Evolutionary conservation across 2,329 filamentous ascomycete genomes (phyloP), one percentile per base, ranked within the genome.

Genomic region (Clarireedia hainanense): DNA sequence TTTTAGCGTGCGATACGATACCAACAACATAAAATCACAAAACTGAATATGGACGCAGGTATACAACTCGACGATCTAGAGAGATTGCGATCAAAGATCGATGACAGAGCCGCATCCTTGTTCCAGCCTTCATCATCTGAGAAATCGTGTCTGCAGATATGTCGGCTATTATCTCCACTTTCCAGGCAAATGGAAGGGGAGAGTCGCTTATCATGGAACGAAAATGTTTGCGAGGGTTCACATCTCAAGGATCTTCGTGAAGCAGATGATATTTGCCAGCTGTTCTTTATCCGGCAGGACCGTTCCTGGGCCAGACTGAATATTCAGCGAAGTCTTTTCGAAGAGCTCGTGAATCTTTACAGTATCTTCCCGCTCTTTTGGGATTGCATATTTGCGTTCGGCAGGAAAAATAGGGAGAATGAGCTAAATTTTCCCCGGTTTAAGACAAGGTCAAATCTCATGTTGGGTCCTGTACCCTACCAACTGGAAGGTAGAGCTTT

Each of bases 371-470:
- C 57, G 37, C 46, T 34, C 2, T 60, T 64, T 24, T 64, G 62
- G 62, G 61, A 56, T 39, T 57, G 40, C n/a, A 30, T 61, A 9
- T 60, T 64, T 56, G 57, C 62, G 17, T 64, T 61, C 52, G 62
- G 62, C 1, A n/a, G 20, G 6, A 64, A 63, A 47, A 50, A 9
- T 3, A 30, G 45, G 12, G 62, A 64, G 49, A 64, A 64, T 27
- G 59, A 64, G 26, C 61, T 64, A 40, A 56, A 63, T 10, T 64
- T 64, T 43, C 62, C 62, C 2, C 27, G 53, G 1, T 60, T 60
- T 27, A 50, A 48, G 14, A 30, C n/a, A 9, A 45, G 50, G 24
- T 9, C 20, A 12, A 30, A 24, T 20, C 17, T 20, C 12, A 27
- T 7, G 6, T 10, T 6, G 14, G 26, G 12, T 3, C 9, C 23